Percentiles rank a stretch among this genome's conserved stretches.
phyloP scores from a whole-genome alignment of 148 eudicot species.

The Amaranthus hypochondriacus region DNA sequence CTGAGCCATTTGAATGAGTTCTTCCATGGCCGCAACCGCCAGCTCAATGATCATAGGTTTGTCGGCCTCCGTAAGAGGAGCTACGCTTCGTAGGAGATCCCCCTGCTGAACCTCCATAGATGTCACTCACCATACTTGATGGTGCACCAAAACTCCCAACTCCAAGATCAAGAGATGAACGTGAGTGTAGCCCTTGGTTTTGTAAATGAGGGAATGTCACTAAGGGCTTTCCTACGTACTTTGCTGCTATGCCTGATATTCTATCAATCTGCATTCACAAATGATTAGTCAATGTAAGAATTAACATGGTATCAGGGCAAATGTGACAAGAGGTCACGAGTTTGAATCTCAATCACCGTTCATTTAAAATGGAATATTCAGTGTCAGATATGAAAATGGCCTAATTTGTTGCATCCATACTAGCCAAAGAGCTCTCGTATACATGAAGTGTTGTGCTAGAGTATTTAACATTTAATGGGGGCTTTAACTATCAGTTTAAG shows the following conservation, averaged over 20 bases:
- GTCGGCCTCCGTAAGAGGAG: slow-evolving; percentile 69
- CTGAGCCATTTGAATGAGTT: slow-evolving; percentile 77
- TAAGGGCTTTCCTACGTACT: slow-evolving; percentile 87
- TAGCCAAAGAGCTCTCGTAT: too few relatives aligned
- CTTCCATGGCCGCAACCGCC: slow-evolving; percentile 95
- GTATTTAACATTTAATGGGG: too few relatives aligned
- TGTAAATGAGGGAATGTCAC: slow-evolving; percentile 45
- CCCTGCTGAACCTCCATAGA: slow-evolving; percentile 60
- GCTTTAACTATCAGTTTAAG: too few relatives aligned
- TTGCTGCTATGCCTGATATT: slow-evolving; percentile 94
- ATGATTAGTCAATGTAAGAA: not conserved
- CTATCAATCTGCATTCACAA: slow-evolving; percentile 60
- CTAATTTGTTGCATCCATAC: too few relatives aligned
- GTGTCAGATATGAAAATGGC: too few relatives aligned
- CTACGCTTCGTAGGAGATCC: slow-evolving; percentile 63
- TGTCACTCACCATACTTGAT: slow-evolving; percentile 51
- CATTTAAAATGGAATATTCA: too few relatives aligned
- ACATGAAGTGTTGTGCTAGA: too few relatives aligned
- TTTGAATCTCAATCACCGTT: too few relatives aligned
- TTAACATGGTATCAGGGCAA: too few relatives aligned
- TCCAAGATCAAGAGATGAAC: slow-evolving; percentile 69
- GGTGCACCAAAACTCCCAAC: slow-evolving; percentile 51
- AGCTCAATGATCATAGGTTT: slow-evolving; percentile 79
- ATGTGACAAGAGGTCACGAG: too few relatives aligned
- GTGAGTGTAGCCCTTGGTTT: slow-evolving; percentile 37